Percentiles rank a stretch among this genome's conserved stretches.
Conservation (phyloP, 306 rosid genomes). For the Dalbergia cochinchinensis region DNA sequence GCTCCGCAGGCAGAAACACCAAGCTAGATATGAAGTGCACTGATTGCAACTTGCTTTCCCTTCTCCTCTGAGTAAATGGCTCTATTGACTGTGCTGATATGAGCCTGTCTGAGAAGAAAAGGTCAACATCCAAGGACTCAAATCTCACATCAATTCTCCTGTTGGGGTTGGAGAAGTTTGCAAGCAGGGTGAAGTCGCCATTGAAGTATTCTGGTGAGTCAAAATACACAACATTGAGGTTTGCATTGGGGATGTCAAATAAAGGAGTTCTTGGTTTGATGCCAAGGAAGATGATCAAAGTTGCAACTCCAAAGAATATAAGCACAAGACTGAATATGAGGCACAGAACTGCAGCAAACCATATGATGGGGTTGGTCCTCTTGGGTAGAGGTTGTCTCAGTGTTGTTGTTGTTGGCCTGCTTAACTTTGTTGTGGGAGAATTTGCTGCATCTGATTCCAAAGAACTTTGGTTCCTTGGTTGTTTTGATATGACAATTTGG, state of each 20-base stretch:
- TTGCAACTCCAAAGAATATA: constrained; percentile 77
- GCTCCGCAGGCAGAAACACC: constrained; percentile 77
- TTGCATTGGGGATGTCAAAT: constrained; percentile 80
- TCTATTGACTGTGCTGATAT: constrained; percentile 71
- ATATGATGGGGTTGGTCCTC: constrained; percentile 71
- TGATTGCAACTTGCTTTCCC: constrained; percentile 65
- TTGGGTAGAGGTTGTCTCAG: constrained; percentile 54
- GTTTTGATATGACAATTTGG: constrained; percentile 65
- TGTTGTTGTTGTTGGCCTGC: constrained; percentile 43
- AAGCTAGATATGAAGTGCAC: constrained; percentile 80
- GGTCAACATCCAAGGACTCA: constrained; percentile 65
- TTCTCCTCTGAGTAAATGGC: constrained; percentile 66
- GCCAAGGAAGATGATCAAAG: constrained; percentile 65
- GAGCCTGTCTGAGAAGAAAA: constrained; percentile 72
- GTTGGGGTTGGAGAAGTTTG: constrained; percentile 86
- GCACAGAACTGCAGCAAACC: constrained; percentile 71
- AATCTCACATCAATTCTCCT: constrained; percentile 67
- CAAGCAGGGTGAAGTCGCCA: constrained; percentile 75
- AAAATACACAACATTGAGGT: constrained; percentile 73
- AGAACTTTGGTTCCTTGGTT: constrained; percentile 34
- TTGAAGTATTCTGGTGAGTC: constrained; percentile 75
- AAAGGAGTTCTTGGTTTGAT: constrained; percentile 70
- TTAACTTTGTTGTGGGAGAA: constrained; percentile 38
- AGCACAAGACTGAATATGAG: constrained; percentile 76
- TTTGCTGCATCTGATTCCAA: constrained; percentile 43